Evolutionary conservation across 140 eudicot genomes (phyloP).

Genomic region (Flaveria floridana): DNA sequence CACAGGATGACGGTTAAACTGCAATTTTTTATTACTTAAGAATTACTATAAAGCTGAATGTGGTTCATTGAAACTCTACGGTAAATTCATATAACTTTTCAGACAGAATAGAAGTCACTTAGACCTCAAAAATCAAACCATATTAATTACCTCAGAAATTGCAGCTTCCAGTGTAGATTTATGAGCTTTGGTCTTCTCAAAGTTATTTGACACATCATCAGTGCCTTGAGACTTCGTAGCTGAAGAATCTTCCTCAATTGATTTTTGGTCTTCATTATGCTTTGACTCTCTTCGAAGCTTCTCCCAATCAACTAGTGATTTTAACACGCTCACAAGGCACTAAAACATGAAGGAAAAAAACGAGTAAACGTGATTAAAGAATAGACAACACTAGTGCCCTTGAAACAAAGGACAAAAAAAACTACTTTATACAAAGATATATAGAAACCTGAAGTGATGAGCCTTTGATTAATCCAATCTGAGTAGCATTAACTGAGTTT

Average conservation of each 20-base stretch:
- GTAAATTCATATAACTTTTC: conserved; percentile 4
- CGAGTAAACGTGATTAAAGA: background rate
- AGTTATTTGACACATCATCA: conserved; percentile 58
- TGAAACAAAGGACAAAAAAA: background rate
- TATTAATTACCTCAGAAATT: conserved; percentile 63
- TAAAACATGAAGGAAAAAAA: conserved; percentile 32
- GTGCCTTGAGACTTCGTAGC: conserved; percentile 46
- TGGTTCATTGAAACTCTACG: background rate
- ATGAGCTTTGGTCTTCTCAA: conserved; percentile 97
- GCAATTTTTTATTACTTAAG: conserved; percentile 26
- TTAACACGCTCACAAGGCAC: conserved; percentile 89
- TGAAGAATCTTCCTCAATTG: conserved; percentile 50
- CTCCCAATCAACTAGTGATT: conserved; percentile 97
- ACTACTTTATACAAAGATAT: conserved; percentile 2
- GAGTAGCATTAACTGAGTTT: conserved; percentile 73
- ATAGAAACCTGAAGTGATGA: conserved; percentile 84
- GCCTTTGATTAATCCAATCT: conserved; percentile 71
- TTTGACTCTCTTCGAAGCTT: conserved; percentile 64
- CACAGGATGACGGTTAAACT: conserved; percentile 88
- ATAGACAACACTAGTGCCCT: background rate
- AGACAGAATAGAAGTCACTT: background rate
- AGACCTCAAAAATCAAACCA: conserved; percentile 11
- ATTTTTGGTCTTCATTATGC: conserved; percentile 47
- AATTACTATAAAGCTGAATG: conserved; percentile 16
- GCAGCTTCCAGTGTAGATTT: conserved; percentile 96